Conservation (phyloP, 257 asterid species). For the Plectranthus barbatus region DNA sequence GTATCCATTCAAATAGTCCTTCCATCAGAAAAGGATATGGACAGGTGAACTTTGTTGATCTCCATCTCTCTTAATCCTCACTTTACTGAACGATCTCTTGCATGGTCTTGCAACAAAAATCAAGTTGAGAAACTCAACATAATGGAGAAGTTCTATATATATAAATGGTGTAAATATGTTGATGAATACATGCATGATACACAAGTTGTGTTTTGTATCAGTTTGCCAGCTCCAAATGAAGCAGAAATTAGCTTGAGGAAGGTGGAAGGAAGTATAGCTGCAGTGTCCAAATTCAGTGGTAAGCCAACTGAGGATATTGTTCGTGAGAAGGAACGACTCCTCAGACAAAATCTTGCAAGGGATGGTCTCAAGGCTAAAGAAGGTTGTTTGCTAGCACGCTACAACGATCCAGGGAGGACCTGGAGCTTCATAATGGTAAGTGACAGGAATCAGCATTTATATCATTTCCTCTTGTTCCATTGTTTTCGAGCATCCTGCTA, state of each 20-base stretch:
- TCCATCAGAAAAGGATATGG: slow-evolving; percentile 63
- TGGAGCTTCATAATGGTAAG: slow-evolving; percentile 67
- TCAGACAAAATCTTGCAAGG: slow-evolving; percentile 34
- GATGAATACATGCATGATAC: neutral
- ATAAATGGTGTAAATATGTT: neutral
- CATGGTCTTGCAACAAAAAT: too few relatives aligned
- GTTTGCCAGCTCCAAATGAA: slow-evolving; percentile 73
- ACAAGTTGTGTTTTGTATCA: slow-evolving; percentile 16
- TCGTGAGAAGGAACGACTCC: slow-evolving; percentile 48
- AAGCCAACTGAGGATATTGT: slow-evolving; percentile 60
- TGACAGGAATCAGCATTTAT: neutral
- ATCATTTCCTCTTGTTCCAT: too few relatives aligned
- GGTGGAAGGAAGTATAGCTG: slow-evolving; percentile 79
- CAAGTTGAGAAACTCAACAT: neutral
- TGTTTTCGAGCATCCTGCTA: neutral
- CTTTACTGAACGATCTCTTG: too few relatives aligned
- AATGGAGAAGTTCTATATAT: neutral
- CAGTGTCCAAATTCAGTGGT: slow-evolving; percentile 76
- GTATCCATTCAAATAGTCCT: slow-evolving; percentile 79
- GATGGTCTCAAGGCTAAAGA: slow-evolving; percentile 52
- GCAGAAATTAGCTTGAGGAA: slow-evolving; percentile 51
- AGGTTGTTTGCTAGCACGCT: slow-evolving; percentile 78
- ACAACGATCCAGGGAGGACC: slow-evolving; percentile 87
- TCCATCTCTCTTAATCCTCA: neutral
- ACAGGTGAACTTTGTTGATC: slow-evolving; percentile 39